A percentile compares a stretch with the other conserved stretches of the same genome.
These are phyloP conservation scores for Pholiota conissans DNA, from an alignment of 768 basidiomycete species.

Conservation along the genomic window DNA sequence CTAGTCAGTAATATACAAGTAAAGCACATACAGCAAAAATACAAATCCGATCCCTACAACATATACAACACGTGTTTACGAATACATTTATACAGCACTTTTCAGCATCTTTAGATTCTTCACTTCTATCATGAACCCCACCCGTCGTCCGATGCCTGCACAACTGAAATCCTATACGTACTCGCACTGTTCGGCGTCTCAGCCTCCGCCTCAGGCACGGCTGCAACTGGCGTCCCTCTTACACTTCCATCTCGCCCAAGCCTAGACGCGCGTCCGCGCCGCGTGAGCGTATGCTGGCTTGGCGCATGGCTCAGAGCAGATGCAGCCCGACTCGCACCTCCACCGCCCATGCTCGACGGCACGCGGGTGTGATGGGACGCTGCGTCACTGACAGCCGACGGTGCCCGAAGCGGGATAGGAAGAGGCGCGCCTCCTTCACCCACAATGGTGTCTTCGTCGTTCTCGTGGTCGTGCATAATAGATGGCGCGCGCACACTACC, in stretches of 20 bases:
- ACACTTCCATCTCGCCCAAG: not conserved
- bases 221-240: too few relatives aligned
- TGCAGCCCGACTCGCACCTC: not conserved
- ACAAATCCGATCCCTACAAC: too few relatives aligned
- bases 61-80: too few relatives aligned
- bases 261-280: not conserved
- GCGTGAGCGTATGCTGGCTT: not conserved
- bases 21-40: too few relatives aligned
- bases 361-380: not conserved
- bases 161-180: not conserved
- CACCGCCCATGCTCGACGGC: not conserved
- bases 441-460: too few relatives aligned
- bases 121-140: not conserved
- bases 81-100: too few relatives aligned
- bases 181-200: not conserved
- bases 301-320: not conserved
- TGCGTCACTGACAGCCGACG: not conserved
- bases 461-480: not conserved
- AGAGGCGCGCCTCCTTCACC: too few relatives aligned
- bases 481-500: not conserved
- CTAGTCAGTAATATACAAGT: too few relatives aligned
- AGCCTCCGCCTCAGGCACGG: too few relatives aligned
- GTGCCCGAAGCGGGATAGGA: not conserved
- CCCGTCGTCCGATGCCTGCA: not conserved
- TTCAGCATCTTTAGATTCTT: too few relatives aligned